A percentile compares a stretch with the other conserved stretches of the same genome.
These are phyloP conservation scores for Gentiana macrophylla DNA, from an alignment of 257 asterid species.

Conservation along the genomic window DNA sequence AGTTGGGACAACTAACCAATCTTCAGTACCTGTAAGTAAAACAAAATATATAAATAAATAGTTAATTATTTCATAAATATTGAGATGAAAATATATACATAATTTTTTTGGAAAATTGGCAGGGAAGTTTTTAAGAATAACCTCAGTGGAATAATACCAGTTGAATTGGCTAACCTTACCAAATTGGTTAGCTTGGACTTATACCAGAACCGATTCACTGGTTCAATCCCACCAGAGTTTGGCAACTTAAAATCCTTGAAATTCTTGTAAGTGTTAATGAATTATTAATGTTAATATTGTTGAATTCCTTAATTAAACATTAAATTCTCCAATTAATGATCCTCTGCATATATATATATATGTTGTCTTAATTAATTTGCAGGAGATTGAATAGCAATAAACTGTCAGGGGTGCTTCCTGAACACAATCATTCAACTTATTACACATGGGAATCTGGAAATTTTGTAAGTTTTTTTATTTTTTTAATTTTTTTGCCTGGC, in stretches of 20 bases:
- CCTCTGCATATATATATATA: not conserved
- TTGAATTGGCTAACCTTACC: slow-evolving; percentile 34
- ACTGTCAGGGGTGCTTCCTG: slow-evolving; percentile 51
- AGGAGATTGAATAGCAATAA: slow-evolving; percentile 53
- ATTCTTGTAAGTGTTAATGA: slow-evolving; percentile 27
- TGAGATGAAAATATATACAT: not conserved
- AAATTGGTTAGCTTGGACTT: slow-evolving; percentile 50
- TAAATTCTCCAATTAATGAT: not conserved
- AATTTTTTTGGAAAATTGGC: slow-evolving; percentile 2
- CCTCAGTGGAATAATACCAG: slow-evolving; percentile 44
- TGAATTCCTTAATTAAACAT: not conserved
- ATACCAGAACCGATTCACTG: slow-evolving; percentile 47
- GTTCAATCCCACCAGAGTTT: slow-evolving; percentile 39
- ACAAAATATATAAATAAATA: not conserved
- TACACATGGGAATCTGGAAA: slow-evolving; percentile 28
- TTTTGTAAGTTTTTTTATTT: slow-evolving; percentile 27
- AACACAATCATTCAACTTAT: slow-evolving; percentile 14
- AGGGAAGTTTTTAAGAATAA: slow-evolving; percentile 65
- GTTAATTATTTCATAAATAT: too few species aligned
- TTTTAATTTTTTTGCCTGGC: too few species aligned
- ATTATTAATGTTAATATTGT: too few species aligned
- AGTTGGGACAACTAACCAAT: slow-evolving; percentile 44
- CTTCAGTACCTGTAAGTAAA: slow-evolving; percentile 62
- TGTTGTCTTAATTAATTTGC: not conserved
- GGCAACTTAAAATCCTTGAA: slow-evolving; percentile 43